phyloP scores from a whole-genome alignment of 257 asterid genomes.

The Oldenlandia corymbosa region DNA sequence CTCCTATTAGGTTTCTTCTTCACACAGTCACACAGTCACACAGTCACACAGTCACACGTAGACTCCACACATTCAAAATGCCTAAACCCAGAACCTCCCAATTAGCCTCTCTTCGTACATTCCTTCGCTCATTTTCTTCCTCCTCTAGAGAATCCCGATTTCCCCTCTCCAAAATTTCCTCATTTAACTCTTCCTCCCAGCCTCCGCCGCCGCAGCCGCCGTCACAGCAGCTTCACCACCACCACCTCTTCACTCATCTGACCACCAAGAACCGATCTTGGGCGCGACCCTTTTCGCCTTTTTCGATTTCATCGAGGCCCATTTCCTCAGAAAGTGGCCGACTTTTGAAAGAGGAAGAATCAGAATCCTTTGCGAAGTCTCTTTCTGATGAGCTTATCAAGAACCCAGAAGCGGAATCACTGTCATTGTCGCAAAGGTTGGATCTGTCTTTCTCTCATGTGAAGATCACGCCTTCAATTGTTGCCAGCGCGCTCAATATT shows the following conservation, averaged over 20 bases:
- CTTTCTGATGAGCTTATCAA: slow-evolving; percentile 57
- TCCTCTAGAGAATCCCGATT: slow-evolving; percentile 19
- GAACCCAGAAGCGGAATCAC: slow-evolving; percentile 50
- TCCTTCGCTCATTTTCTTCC: slow-evolving; percentile 35
- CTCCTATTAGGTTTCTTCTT: not conserved
- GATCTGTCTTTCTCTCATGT: slow-evolving; percentile 80
- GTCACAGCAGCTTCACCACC: too few species aligned
- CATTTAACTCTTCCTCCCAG: slow-evolving; percentile 17
- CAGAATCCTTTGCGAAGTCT: slow-evolving; percentile 24
- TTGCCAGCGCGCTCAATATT: slow-evolving; percentile 46
- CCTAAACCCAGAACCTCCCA: slow-evolving; percentile 41
- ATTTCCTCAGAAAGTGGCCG: slow-evolving; percentile 33
- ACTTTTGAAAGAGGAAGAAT: slow-evolving; percentile 15
- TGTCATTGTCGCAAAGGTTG: slow-evolving; percentile 58
- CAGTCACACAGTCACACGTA: not conserved
- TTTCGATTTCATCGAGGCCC: slow-evolving; percentile 22
- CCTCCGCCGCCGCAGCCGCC: too few species aligned
- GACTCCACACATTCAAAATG: slow-evolving; percentile 38
- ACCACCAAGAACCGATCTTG: slow-evolving; percentile 1
- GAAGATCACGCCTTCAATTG: slow-evolving; percentile 33
- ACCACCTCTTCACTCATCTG: slow-evolving; percentile 11
- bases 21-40: not conserved
- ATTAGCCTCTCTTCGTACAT: slow-evolving; percentile 33
- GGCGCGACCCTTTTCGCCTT: slow-evolving; percentile 7
- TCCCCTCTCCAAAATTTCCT: slow-evolving; percentile 5